These are phyloP conservation scores for Pichia exigua DNA, from an alignment of 805 yeast genomes.

Conservation along the genomic window DNA sequence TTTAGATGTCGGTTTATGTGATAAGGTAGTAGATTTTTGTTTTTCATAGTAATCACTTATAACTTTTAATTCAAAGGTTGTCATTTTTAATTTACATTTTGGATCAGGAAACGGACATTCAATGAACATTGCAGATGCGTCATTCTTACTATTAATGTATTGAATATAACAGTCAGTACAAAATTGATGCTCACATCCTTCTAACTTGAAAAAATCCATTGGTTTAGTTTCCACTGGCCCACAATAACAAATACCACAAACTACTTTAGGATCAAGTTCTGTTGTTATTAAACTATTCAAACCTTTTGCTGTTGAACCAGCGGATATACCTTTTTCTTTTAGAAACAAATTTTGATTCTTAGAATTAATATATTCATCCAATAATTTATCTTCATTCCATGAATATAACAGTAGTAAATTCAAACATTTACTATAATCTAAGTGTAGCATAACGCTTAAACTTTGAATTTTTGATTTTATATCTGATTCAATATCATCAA, in stretches of 20 bases:
- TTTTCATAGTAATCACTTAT: slow-evolving; percentile 19
- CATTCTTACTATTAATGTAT: slow-evolving; percentile 43
- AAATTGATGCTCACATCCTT: slow-evolving; percentile 59
- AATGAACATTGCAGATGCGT: slow-evolving; percentile 38
- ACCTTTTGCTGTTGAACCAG: slow-evolving; percentile 27
- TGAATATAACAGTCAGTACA: slow-evolving; percentile 63
- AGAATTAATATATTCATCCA: slow-evolving; percentile 43
- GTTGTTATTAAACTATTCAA: slow-evolving; percentile 1
- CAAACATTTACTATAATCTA: slow-evolving; percentile 33
- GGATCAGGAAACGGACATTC: slow-evolving; percentile 54
- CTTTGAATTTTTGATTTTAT: slow-evolving; percentile 25
- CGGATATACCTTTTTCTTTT: slow-evolving; percentile 24
- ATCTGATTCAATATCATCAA: slow-evolving; percentile 26
- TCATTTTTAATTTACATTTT: slow-evolving; percentile 38
- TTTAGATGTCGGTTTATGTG: neutral
- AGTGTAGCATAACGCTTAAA: slow-evolving; percentile 31
- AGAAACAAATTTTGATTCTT: slow-evolving; percentile 26
- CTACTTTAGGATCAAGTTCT: slow-evolving; percentile 26
- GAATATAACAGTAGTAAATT: slow-evolving; percentile 39
- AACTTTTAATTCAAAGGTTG: slow-evolving; percentile 33
- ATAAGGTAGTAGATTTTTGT: neutral
- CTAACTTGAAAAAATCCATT: slow-evolving; percentile 36
- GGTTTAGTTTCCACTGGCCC: slow-evolving; percentile 30
- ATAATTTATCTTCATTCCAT: slow-evolving; percentile 53
- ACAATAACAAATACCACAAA: slow-evolving; percentile 72